These are phyloP conservation scores for Pholiota conissans DNA, from an alignment of 768 basidiomycete species.

Conservation along the genomic window DNA sequence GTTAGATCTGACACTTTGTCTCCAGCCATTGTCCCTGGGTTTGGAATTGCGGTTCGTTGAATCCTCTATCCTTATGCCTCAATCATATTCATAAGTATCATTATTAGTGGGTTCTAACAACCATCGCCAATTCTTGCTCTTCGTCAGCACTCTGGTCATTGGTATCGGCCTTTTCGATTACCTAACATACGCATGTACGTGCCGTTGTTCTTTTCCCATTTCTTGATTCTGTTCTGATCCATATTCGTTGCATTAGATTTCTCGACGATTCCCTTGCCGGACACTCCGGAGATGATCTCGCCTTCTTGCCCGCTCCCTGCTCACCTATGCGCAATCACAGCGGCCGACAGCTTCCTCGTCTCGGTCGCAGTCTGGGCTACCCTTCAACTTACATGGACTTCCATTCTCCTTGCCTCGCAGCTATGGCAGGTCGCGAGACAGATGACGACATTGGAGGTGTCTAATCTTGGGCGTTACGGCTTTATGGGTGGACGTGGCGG, in stretches of 20 bases:
- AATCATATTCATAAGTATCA: slow-evolving; percentile 1
- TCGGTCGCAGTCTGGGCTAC: slow-evolving; percentile 83
- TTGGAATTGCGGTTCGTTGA: slow-evolving; percentile 89
- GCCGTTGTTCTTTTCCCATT: slow-evolving; percentile 1
- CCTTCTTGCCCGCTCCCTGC: slow-evolving; percentile 69
- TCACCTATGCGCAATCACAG: slow-evolving; percentile 68
- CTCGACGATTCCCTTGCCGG: slow-evolving; percentile 39
- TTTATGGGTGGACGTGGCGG: slow-evolving; percentile 94
- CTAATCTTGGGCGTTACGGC: slow-evolving; percentile 92
- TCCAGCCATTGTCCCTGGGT: slow-evolving; percentile 96
- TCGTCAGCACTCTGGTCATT: slow-evolving; percentile 81
- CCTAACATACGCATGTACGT: slow-evolving; percentile 80
- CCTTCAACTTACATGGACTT: slow-evolving; percentile 94
- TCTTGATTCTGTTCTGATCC: background rate
- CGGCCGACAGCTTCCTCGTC: slow-evolving; percentile 82
- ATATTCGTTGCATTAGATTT: slow-evolving; percentile 46
- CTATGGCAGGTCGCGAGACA: slow-evolving; percentile 91
- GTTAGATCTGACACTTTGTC: background rate
- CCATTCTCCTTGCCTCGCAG: slow-evolving; percentile 82
- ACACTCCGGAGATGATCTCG: slow-evolving; percentile 40
- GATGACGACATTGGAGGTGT: slow-evolving; percentile 95
- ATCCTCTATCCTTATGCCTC: background rate
- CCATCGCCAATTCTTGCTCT: slow-evolving; percentile 95
- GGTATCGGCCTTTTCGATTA: slow-evolving; percentile 84
- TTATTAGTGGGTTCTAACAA: slow-evolving; percentile 85